These are phyloP conservation scores for Podaxis carcinomalis DNA, from an alignment of 768 basidiomycete species.

Conservation along the genomic window DNA sequence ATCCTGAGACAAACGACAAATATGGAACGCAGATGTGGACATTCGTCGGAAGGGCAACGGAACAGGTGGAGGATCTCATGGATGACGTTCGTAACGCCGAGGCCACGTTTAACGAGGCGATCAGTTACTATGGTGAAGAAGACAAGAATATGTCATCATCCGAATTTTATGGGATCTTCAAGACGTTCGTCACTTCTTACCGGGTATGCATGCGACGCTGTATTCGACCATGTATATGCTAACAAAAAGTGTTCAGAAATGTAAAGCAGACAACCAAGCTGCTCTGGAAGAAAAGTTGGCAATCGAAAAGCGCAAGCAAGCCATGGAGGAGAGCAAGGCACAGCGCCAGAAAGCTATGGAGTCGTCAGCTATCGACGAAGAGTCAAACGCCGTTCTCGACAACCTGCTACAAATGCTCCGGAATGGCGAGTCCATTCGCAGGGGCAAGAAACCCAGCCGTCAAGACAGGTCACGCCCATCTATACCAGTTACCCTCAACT, in stretches of 20 bases:
- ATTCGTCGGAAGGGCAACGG: conserved; percentile 74
- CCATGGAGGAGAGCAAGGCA: conserved; percentile 58
- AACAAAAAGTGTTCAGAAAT: conserved; percentile 58
- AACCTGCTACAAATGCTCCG: conserved; percentile 66
- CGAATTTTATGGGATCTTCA: conserved; percentile 96
- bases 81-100: conserved; percentile 89
- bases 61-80: conserved; percentile 74
- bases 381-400: conserved; percentile 62
- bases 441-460: conserved; percentile 47
- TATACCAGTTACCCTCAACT: conserved; percentile 28
- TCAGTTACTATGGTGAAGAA: conserved; percentile 92
- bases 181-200: conserved; percentile 94
- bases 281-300: conserved; percentile 68
- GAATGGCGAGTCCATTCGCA: conserved; percentile 63
- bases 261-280: conserved; percentile 73
- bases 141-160: conserved; percentile 79
- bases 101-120: conserved; percentile 76
- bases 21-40: conserved; percentile 92
- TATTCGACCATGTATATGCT: neutral
- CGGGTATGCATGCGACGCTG: conserved; percentile 42
- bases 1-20: conserved; percentile 64
- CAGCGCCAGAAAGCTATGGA: conserved; percentile 48
- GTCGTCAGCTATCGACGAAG: conserved; percentile 34
- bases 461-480: conserved; percentile 23
- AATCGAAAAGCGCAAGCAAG: conserved; percentile 63